A percentile compares a stretch with the other conserved stretches of the same genome.
Conservation (phyloP, 345 rosid species). For the Adansonia digitata region DNA sequence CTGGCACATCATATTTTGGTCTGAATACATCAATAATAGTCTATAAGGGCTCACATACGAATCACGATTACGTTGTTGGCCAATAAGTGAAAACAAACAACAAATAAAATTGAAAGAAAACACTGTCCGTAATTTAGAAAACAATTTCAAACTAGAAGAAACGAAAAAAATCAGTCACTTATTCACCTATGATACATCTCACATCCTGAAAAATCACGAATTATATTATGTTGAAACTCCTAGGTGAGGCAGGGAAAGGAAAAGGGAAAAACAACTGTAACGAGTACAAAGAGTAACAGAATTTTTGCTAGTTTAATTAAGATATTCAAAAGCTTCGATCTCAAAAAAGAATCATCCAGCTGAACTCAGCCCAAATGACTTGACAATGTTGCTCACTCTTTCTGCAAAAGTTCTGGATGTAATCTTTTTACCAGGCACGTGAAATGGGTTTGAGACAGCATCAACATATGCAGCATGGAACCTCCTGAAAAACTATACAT, state of each 20-base stretch:
- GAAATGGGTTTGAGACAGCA: slow-evolving; percentile 93
- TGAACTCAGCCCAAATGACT: slow-evolving; percentile 74
- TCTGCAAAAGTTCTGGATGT: slow-evolving; percentile 83
- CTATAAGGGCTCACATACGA: not conserved
- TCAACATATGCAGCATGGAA: slow-evolving; percentile 96
- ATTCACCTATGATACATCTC: slow-evolving; percentile 3
- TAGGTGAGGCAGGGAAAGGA: not conserved
- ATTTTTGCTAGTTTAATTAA: not conserved
- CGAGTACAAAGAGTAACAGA: not conserved
- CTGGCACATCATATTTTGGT: not conserved
- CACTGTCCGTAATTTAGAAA: not conserved
- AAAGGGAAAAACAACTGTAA: not conserved
- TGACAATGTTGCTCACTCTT: slow-evolving; percentile 73
- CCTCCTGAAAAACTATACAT: slow-evolving; percentile 66
- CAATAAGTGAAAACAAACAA: not conserved
- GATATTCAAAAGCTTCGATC: slow-evolving; percentile 3
- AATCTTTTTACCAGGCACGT: slow-evolving; percentile 91
- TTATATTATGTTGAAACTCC: slow-evolving; percentile 10
- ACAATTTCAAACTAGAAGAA: not conserved
- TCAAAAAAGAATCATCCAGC: slow-evolving; percentile 26
- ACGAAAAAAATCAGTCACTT: not conserved
- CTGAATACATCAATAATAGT: not conserved
- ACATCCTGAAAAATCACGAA: not conserved
- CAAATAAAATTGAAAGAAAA: not conserved
- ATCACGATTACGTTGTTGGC: not conserved